Percentiles rank a stretch among this genome's conserved stretches.
Conservation (phyloP, 129 eudicot species). For the Oenanthe sinensis region DNA sequence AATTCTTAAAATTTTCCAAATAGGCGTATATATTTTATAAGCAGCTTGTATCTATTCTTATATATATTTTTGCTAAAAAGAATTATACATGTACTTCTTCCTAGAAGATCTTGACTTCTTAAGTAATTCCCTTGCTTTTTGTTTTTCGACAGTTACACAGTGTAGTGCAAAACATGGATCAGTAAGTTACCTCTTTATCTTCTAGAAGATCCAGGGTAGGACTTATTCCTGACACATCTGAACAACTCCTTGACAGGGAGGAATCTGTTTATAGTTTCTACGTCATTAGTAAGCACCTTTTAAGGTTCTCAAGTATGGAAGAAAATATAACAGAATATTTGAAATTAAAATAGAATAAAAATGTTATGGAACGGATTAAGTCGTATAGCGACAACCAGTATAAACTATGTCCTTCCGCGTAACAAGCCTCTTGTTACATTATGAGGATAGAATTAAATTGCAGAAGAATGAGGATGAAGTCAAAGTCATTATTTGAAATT, state of each 20-base stretch:
- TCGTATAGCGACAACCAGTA: neutral
- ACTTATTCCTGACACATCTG: slow-evolving; percentile 49
- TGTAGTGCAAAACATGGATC: neutral
- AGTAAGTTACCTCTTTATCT: slow-evolving; percentile 53
- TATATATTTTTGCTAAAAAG: neutral
- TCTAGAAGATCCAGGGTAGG: slow-evolving; percentile 36
- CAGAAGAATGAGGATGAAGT: neutral
- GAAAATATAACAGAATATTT: neutral
- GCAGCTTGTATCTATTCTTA: neutral
- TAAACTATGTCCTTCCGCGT: neutral
- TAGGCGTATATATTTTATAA: neutral
- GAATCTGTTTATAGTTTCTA: slow-evolving; percentile 43
- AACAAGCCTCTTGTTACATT: neutral
- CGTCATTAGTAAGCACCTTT: slow-evolving; percentile 6
- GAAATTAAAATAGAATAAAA: neutral
- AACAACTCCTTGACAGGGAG: slow-evolving; percentile 59
- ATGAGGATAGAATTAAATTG: neutral
- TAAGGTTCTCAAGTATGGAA: neutral
- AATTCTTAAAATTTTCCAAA: neutral
- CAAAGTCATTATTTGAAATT: neutral
- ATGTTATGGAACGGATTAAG: neutral
- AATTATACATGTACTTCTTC: neutral
- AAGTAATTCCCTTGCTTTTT: no score
- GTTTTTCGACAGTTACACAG: neutral
- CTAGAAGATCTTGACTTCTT: neutral